phyloP scores from a whole-genome alignment of 1,139 yeast species.

The Saccharomyces hybrid region DNA sequence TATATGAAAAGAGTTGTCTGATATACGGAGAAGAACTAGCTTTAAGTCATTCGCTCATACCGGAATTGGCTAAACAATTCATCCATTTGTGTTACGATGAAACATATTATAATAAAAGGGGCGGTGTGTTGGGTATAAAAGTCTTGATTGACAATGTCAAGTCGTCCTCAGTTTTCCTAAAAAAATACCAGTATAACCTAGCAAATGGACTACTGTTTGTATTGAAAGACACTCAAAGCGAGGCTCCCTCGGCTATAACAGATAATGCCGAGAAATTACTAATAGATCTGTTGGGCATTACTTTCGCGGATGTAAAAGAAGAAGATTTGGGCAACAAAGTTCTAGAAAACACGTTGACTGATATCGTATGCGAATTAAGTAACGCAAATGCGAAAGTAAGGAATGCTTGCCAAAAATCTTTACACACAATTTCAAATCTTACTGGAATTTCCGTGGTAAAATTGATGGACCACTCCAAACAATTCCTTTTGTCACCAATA shows the following conservation, averaged over 20 bases:
- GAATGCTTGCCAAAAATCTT: constrained; percentile 68
- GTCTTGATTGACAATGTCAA: constrained; percentile 62
- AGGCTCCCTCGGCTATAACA: constrained; percentile 84
- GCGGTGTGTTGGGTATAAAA: constrained; percentile 80
- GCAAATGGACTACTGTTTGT: constrained; percentile 85
- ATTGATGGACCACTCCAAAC: constrained; percentile 76
- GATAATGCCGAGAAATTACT: constrained; percentile 64
- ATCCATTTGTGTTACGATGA: constrained; percentile 91
- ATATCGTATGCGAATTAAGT: constrained; percentile 85
- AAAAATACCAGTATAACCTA: constrained; percentile 72
- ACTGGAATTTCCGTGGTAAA: constrained; percentile 64
- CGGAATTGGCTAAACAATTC: constrained; percentile 71
- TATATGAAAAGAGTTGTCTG: constrained; percentile 54
- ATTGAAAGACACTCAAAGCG: constrained; percentile 80
- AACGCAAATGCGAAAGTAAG: constrained; percentile 81
- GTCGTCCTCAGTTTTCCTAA: constrained; percentile 67
- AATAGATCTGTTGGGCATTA: constrained; percentile 42
- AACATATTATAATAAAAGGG: constrained; percentile 74
- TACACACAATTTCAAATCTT: constrained; percentile 59
- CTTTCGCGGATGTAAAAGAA: constrained; percentile 35
- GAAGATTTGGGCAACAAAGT: constrained; percentile 56
- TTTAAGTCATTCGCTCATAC: constrained; percentile 63
- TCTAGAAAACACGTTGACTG: constrained; percentile 78
- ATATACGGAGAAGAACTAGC: constrained; percentile 68
- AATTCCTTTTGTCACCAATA: constrained; percentile 78